A percentile compares a stretch with the other conserved stretches of the same genome.
Conservation (phyloP, 345 rosid genomes). For the Rhodamnia argentea region DNA sequence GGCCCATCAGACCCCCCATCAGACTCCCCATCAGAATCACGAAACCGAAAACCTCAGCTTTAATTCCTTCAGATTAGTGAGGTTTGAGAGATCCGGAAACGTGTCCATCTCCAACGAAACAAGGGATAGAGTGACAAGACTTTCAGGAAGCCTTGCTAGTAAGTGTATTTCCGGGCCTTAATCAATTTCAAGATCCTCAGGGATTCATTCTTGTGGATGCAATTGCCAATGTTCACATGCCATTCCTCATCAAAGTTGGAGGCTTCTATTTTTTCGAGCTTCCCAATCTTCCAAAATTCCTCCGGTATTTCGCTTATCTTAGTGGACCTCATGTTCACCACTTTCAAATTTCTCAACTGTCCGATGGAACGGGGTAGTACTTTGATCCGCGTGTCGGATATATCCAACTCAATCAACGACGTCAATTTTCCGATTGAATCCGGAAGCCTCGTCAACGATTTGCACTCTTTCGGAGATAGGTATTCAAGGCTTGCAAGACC, state of each 20-base stretch:
- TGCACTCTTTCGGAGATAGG: background rate
- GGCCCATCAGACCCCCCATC: too few species aligned
- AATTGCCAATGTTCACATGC: background rate
- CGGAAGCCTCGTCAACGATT: background rate
- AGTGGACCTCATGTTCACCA: background rate
- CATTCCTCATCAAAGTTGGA: rapidly evolving
- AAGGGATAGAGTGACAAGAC: too few species aligned
- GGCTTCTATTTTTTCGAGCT: background rate
- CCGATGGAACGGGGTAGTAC: background rate
- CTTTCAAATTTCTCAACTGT: background rate
- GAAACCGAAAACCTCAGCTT: too few species aligned
- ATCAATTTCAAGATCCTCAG: background rate
- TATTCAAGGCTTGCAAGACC: background rate
- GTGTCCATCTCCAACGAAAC: too few species aligned
- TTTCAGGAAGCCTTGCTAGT: too few species aligned
- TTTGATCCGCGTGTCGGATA: background rate
- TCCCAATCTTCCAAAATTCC: background rate
- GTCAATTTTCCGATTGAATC: background rate
- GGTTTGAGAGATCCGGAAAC: too few species aligned
- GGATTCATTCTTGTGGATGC: background rate
- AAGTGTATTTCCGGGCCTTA: rapidly evolving
- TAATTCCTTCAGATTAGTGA: too few species aligned
- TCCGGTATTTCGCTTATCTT: background rate
- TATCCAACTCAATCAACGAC: background rate
- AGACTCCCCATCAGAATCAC: too few species aligned